Conservation (phyloP, 495 filamentous ascomycete species). For the Aspergillus asperescens region DNA sequence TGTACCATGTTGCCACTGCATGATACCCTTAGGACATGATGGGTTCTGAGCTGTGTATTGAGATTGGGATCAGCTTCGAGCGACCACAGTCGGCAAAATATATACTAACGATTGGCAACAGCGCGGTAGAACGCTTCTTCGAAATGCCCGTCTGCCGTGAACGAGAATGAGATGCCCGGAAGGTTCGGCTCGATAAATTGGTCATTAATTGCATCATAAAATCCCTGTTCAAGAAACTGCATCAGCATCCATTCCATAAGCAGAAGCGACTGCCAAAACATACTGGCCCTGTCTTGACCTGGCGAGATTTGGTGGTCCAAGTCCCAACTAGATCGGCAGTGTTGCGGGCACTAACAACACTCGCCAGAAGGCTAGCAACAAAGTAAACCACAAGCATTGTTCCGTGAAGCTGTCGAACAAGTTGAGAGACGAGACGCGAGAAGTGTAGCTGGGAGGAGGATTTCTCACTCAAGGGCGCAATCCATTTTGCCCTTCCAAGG, state of each 20-base stretch:
- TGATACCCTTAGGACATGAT: conserved; percentile 59
- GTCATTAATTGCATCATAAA: conserved; percentile 69
- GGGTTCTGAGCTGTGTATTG: conserved; percentile 52
- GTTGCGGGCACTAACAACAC: conserved; percentile 30
- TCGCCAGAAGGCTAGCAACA: conserved; percentile 17
- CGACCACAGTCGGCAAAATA: not conserved
- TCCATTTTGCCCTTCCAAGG: conserved; percentile 10
- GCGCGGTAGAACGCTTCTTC: conserved; percentile 73
- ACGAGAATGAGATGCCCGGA: conserved; percentile 79
- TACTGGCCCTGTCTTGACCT: conserved; percentile 71
- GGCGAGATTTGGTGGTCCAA: conserved; percentile 71
- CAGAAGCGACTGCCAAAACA: conserved; percentile 9
- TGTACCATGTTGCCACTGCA: conserved; percentile 76
- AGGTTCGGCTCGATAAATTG: conserved; percentile 61
- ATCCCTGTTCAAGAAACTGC: conserved; percentile 48
- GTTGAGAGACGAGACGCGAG: not conserved
- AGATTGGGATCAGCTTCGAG: not conserved
- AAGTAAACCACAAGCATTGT: conserved; percentile 19
- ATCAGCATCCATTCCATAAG: not conserved
- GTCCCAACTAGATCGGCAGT: conserved; percentile 58
- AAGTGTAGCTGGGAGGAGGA: not conserved
- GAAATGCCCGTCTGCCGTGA: conserved; percentile 65
- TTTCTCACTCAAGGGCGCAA: conserved; percentile 10
- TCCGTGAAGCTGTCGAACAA: not conserved
- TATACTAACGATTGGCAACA: conserved; percentile 62